Evolutionary conservation across 495 filamentous ascomycete genomes (phyloP), one percentile per base, ranked within the genome.

Genomic region (Tuber microsphaerosporum): DNA sequence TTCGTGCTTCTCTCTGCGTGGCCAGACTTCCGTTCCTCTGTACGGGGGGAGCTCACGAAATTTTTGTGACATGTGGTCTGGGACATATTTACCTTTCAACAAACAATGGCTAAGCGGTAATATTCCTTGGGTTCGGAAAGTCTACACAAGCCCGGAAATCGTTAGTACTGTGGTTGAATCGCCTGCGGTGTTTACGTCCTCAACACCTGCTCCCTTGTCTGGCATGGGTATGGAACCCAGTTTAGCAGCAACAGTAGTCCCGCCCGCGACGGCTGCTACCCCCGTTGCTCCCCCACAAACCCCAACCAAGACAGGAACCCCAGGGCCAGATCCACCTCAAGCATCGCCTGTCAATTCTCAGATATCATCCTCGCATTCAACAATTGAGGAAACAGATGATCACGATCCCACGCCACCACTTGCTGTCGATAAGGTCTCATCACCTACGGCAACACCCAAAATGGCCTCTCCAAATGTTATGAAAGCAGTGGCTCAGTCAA

Each of bases 321-420:
- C 70, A 56, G 26, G 22, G 46, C 31, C 71, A 10, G 73, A 73
- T 43, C 73, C 72, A 34, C 46, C 77, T 43, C 76, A 73, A 44
- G 73, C 73, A 20, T 77, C 56, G 65, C 77, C 77, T 39, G 76
- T 73, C 61, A 71, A 79, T 71, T 79, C 77, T 5, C 76, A 75
- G 48, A 75, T 75, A 41, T 88, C 76, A 83, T 85, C 41, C 81
- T 85, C 77, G 81, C 56, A 65, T 65, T 65, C 56, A 65, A 84
- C 76, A 82, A 87, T 75, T 70, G 83, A 78, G 72, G 84, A 74
- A 84, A 84, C 75, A 84, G 39, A 69, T 39, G 61, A 74, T 20
- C 77, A 81, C 44, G 76, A 43, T 20, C 72, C 72, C 39, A 78
- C 77, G 41, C 80, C 80, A 45, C 81, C 81, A 44, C 71, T 82